A percentile compares a stretch with the other conserved stretches of the same genome.
Conservation (phyloP, 2,329 filamentous ascomycete species). For the Helotiales sp. region DNA sequence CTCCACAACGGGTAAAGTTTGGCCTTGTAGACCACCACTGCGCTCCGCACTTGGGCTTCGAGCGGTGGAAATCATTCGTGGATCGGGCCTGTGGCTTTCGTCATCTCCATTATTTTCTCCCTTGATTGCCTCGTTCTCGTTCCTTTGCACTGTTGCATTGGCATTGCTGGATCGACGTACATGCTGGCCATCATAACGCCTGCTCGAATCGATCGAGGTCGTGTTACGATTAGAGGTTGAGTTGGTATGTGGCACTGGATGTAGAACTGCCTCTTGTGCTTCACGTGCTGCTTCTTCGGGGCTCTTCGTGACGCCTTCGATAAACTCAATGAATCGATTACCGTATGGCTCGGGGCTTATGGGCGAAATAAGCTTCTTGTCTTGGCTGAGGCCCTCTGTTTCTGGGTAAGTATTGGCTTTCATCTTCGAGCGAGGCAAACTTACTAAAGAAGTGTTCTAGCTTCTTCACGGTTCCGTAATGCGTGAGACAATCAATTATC, state of each 20-base stretch:
- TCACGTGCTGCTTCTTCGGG: constrained; percentile 82
- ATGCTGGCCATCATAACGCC: constrained; percentile 34
- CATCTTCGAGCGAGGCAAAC: constrained; percentile 13
- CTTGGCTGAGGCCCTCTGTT: constrained; percentile 75
- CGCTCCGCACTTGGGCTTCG: constrained; percentile 62
- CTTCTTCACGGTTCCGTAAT: constrained; percentile 94
- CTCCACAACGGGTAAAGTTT: constrained; percentile 81
- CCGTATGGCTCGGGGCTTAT: constrained; percentile 90
- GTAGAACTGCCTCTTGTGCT: constrained; percentile 29
- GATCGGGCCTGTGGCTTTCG: constrained; percentile 36
- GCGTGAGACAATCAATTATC: constrained; percentile 96
- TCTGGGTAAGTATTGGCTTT: constrained; percentile 29
- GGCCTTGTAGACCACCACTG: constrained; percentile 57
- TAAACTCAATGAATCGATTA: constrained; percentile 91
- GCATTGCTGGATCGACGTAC: constrained; percentile 31
- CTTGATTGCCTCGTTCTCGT: constrained; percentile 39
- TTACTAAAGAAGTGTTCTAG: constrained; percentile 89
- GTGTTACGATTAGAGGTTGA: constrained; percentile 36
- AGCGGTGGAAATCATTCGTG: constrained; percentile 57
- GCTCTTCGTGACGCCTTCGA: constrained; percentile 88
- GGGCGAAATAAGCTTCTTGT: constrained; percentile 87
- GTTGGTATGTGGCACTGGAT: constrained; percentile 34
- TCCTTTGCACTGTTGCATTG: constrained; percentile 36
- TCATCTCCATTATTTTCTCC: constrained; percentile 45
- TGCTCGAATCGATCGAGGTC: constrained; percentile 32